Evolutionary conservation across 2,329 filamentous ascomycete genomes (phyloP).

Genomic region (Nannizziopsis arthrosporioides): DNA sequence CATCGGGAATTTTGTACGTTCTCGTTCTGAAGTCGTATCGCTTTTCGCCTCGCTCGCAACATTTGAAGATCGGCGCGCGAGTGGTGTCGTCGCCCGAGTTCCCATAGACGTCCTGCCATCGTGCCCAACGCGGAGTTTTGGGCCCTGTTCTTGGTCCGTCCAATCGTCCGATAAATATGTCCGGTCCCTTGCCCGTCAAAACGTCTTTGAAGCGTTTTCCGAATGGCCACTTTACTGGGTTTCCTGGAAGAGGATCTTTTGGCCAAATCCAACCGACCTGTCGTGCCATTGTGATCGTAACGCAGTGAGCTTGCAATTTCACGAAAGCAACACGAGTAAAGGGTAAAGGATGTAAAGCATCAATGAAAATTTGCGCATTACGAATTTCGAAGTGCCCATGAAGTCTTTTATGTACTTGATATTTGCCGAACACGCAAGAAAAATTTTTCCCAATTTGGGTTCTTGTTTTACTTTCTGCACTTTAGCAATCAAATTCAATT

Average conservation of each 20-base stretch:
- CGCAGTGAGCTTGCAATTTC: too few species aligned
- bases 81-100: conserved; percentile 8
- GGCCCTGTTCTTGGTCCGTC: conserved; percentile 9
- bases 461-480: too few species aligned
- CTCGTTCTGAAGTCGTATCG: conserved; percentile 26
- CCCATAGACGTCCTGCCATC: conserved; percentile 15
- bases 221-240: conserved; percentile 23
- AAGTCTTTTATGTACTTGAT: too few species aligned
- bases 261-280: conserved; percentile 27
- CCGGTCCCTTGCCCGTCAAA: conserved; percentile 30
- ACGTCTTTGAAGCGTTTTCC: conserved; percentile 28
- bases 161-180: conserved; percentile 31
- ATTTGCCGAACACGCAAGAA: too few species aligned
- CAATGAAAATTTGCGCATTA: too few species aligned
- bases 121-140: conserved; percentile 13
- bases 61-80: conserved; percentile 11
- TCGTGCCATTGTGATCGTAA: background rate
- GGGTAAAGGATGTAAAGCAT: too few species aligned
- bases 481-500: too few species aligned
- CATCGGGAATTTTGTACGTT: conserved; percentile 22
- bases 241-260: conserved; percentile 28
- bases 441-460: too few species aligned
- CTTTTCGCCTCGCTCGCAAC: conserved; percentile 18
- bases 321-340: too few species aligned
- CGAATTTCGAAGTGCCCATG: too few species aligned